Base-by-base conservation (phyloP, 495 filamentous ascomycete species). In the Extremus antarcticus region DNA sequence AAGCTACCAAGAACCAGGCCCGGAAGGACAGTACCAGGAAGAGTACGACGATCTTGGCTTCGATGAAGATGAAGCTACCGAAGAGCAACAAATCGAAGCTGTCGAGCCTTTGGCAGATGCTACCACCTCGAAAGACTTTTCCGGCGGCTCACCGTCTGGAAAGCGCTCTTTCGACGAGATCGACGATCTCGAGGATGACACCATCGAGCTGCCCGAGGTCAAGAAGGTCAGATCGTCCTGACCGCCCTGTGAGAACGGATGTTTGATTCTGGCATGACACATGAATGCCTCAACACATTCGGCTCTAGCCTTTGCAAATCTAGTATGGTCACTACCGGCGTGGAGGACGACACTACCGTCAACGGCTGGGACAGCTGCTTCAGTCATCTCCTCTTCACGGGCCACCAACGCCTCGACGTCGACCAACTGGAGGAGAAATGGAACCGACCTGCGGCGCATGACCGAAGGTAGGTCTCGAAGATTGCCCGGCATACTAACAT, bases 141-240 rank as follows among this genome's bases (percentile, higher is more conserved):
- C 29, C 13, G 32, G 53, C 3, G 54, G 16, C 45, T 53, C 58
- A 20, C 54, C 54, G 29, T 55, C 47, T 19, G 55, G 55, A 20
- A 62, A 62, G 51, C 59, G 59, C 23, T 51, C 59, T 16, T 62
- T 58, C 45, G 51, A 54, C 16, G 54, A 61, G 39, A 21, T 24
- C 4, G 46, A 23, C 23, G 46, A 48, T 9, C 13, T 25, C 20
- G 46, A 25, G 17, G 19, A 48, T 21, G 20, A 24, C 20, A 20
- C 8, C 9, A 20, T n/a, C 46, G 24, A 48, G 11, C 13, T 16
- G 24, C 20, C 21, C 8, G 46, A 48, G 46, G 21, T 48, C 46
- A 48, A 48, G 46, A 48, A 48, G 46, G 46, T 25, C 20, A 23
- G 46, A n/a, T 45, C 41, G 8, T 45, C 41, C 8, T 45, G 41